Evolutionary conservation across 1,284 basidiomycete species (phyloP).

Genomic region (Ustilago sp.): DNA sequence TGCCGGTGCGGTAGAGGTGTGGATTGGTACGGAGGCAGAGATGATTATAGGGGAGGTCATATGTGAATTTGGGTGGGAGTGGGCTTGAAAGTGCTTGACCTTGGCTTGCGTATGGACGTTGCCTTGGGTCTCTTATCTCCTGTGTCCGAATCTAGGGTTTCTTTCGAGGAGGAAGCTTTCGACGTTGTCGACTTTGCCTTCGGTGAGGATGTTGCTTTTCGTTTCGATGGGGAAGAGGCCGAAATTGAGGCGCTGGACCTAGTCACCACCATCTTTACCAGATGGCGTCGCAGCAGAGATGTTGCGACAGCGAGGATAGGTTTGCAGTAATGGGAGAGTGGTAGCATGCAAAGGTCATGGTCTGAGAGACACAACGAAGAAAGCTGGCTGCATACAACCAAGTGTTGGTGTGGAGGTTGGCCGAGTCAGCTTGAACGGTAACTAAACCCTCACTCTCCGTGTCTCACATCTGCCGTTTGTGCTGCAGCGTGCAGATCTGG

Average conservation of each 20-base stretch:
- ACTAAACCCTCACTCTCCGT: neutral
- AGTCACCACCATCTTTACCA: constrained; percentile 21
- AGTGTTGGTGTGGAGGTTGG: constrained; percentile 42
- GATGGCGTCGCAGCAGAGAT: neutral
- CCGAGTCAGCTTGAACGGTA: neutral
- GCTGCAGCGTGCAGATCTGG: neutral
- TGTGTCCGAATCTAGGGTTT: neutral
- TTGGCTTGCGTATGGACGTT: neutral
- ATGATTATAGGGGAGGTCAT: constrained; percentile 28
- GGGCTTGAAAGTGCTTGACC: neutral
- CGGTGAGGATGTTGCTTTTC: neutral
- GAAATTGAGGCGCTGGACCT: constrained; percentile 8
- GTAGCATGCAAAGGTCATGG: too few relatives aligned
- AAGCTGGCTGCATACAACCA: neutral
- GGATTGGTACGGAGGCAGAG: constrained; percentile 37
- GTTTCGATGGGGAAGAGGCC: neutral
- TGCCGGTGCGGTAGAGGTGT: constrained; percentile 46
- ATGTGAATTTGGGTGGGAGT: constrained; percentile 29
- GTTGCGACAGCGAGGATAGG: neutral
- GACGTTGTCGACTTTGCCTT: neutral
- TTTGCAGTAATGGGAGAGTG: too few relatives aligned
- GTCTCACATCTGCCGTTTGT: neutral
- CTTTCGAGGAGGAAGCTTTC: neutral
- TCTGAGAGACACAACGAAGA: neutral
- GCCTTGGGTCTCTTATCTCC: neutral